Evolutionary conservation across 2,329 filamentous ascomycete genomes (phyloP).

Genomic region (Fonsecaea erecta): DNA sequence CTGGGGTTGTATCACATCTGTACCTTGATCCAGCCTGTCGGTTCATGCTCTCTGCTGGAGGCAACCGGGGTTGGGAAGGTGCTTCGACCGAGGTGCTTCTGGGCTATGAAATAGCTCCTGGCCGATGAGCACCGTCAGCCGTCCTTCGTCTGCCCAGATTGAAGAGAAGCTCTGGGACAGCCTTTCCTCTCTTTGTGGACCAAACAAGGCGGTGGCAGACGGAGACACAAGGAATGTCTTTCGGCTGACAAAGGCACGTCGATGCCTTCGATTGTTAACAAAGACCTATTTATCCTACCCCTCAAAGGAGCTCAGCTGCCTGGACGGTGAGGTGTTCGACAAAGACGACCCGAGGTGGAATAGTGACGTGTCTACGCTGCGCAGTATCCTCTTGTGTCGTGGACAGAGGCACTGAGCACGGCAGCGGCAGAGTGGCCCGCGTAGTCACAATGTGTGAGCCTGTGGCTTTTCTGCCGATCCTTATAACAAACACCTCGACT

Average conservation of each 20-base stretch:
- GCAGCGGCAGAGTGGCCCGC: background rate
- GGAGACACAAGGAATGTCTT: background rate
- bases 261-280: background rate
- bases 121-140: constrained; percentile 6
- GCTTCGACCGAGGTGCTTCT: constrained; percentile 85
- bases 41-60: constrained; percentile 90
- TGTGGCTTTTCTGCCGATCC: background rate
- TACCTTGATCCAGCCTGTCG: constrained; percentile 85
- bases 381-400: background rate
- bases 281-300: background rate
- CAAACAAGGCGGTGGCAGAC: background rate
- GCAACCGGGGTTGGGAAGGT: constrained; percentile 94
- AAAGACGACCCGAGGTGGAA: background rate
- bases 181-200: background rate
- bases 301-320: background rate
- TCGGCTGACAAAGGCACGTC: background rate
- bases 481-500: background rate
- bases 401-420: background rate
- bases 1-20: constrained; percentile 83
- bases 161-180: background rate
- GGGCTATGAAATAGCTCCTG: constrained; percentile 80
- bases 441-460: background rate
- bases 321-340: background rate
- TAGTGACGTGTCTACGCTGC: background rate
- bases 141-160: background rate